Conservation (phyloP, 805 yeast genomes). For the Kodamaea lidongshanica region DNA sequence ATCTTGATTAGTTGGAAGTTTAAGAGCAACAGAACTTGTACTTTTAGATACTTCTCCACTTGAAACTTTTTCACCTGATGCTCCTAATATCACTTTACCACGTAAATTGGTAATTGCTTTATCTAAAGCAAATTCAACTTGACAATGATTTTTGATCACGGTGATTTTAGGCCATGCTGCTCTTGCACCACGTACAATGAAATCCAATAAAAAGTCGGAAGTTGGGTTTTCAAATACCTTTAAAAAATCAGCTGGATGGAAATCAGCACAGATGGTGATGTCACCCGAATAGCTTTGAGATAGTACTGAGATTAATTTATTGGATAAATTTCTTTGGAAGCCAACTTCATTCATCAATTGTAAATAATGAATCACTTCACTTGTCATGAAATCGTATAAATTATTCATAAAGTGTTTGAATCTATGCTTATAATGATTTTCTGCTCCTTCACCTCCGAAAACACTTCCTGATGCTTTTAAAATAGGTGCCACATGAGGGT, state of each 20-base stretch:
- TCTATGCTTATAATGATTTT: constrained; percentile 52
- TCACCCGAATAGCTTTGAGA: constrained; percentile 91
- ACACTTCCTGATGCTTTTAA: constrained; percentile 61
- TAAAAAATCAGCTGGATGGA: constrained; percentile 50
- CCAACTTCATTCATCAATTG: constrained; percentile 73
- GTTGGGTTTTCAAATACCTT: constrained; percentile 77
- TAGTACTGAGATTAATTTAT: constrained; percentile 68
- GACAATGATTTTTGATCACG: constrained; percentile 80
- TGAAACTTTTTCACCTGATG: constrained; percentile 15
- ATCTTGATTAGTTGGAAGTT: too few species aligned
- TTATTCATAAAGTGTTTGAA: constrained; percentile 47
- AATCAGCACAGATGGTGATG: constrained; percentile 83
- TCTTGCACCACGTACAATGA: constrained; percentile 74
- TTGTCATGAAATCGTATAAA: constrained; percentile 51
- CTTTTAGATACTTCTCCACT: constrained; percentile 5
- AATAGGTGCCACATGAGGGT: constrained; percentile 91
- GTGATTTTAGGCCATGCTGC: constrained; percentile 94
- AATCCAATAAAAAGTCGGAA: constrained; percentile 62
- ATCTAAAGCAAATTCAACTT: constrained; percentile 83
- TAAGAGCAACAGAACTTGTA: constrained; percentile 7
- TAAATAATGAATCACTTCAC: constrained; percentile 74
- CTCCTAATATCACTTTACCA: constrained; percentile 50
- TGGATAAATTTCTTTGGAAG: constrained; percentile 61
- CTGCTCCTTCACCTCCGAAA: constrained; percentile 65
- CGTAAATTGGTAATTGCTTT: constrained; percentile 64